phyloP scores from a whole-genome alignment of 768 basidiomycete genomes.

The Kondoa subrosea region DNA sequence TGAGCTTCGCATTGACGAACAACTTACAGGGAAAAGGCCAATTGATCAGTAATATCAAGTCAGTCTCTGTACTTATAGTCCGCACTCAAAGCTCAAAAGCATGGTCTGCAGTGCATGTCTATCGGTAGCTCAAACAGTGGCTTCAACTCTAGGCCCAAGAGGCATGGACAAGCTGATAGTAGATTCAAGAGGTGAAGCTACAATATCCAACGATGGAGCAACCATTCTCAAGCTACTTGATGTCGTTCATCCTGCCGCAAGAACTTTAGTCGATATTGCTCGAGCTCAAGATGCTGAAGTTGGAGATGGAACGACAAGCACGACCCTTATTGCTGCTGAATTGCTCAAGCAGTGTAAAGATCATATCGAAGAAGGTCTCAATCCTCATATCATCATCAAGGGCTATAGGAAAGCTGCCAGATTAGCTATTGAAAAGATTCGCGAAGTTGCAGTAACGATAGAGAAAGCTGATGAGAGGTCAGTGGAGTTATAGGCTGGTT shows the following conservation, averaged over 20 bases:
- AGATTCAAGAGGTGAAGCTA: constrained; percentile 78
- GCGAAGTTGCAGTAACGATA: constrained; percentile 72
- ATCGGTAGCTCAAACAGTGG: constrained; percentile 74
- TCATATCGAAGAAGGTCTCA: constrained; percentile 91
- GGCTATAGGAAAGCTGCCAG: constrained; percentile 75
- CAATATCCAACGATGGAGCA: constrained; percentile 98
- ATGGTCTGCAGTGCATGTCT: constrained; percentile 89
- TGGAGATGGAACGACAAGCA: constrained; percentile 93
- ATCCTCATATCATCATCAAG: constrained; percentile 94
- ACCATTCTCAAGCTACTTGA: constrained; percentile 95
- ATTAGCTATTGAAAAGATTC: constrained; percentile 67
- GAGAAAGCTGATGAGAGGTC: constrained; percentile 82
- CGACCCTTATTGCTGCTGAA: constrained; percentile 85
- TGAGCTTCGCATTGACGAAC: neutral
- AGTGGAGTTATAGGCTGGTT: constrained; percentile 29
- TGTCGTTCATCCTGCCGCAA: constrained; percentile 92
- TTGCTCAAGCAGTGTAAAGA: constrained; percentile 77
- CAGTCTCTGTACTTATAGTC: neutral
- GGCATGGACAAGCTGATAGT: constrained; percentile 99
- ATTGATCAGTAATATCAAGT: neutral
- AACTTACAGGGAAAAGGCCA: constrained; percentile 1
- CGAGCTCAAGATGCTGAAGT: constrained; percentile 96
- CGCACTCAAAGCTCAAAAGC: constrained; percentile 35
- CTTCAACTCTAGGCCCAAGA: constrained; percentile 88
- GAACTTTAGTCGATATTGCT: constrained; percentile 95